These are phyloP conservation scores for Eucalyptus camaldulensis DNA, from an alignment of 345 rosid species.

Conservation along the genomic window DNA sequence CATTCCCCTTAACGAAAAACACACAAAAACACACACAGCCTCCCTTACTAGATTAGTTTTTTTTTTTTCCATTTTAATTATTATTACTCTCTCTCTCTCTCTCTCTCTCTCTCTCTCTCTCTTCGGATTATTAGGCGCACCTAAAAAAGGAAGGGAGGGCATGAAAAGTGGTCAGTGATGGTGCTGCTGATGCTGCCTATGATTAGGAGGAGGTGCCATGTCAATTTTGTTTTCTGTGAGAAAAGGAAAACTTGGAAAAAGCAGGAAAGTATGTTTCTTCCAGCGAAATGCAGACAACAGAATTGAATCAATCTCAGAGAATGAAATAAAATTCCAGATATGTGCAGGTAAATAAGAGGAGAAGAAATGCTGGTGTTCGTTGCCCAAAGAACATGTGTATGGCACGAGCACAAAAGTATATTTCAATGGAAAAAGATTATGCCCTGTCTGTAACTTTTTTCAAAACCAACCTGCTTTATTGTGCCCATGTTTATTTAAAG, in stretches of 20 bases:
- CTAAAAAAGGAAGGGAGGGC: neutral
- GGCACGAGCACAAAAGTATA: neutral
- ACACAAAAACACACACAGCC: neutral
- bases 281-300: neutral
- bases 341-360: neutral
- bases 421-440: neutral
- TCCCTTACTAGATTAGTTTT: neutral
- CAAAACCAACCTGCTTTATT: neutral
- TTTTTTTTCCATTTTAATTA: neutral
- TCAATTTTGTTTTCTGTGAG: neutral
- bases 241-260: neutral
- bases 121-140: neutral
- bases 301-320: neutral
- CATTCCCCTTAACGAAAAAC: neutral
- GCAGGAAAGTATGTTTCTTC: neutral
- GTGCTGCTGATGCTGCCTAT: neutral
- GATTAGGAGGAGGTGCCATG: neutral
- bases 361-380: neutral
- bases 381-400: neutral
- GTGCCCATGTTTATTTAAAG: neutral
- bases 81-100: neutral
- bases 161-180: neutral
- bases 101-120: neutral
- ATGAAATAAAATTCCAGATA: neutral
- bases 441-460: neutral